A percentile compares a stretch with the other conserved stretches of the same genome.
phyloP scores from a whole-genome alignment of 805 yeast species.

The Candida sphagnicola region DNA sequence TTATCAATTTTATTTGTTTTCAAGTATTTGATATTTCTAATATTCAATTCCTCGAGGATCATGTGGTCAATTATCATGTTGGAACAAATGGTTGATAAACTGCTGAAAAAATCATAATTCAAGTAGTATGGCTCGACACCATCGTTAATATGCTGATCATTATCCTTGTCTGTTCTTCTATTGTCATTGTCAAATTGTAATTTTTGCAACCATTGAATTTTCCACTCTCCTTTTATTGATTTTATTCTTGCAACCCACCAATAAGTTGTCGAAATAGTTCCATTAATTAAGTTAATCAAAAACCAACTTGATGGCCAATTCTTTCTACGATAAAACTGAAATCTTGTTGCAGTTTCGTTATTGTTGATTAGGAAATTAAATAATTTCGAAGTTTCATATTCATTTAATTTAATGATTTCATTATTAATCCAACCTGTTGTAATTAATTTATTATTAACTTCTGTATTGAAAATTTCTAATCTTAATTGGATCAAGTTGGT shows the following conservation, averaged over 20 bases:
- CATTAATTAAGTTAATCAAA: constrained; percentile 37
- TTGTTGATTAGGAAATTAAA: constrained; percentile 24
- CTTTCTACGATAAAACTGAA: constrained; percentile 43
- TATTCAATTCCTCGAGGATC: constrained; percentile 47
- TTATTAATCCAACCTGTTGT: constrained; percentile 71
- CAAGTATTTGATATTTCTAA: constrained; percentile 35
- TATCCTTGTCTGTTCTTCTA: neutral
- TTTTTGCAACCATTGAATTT: constrained; percentile 46
- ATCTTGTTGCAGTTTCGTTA: constrained; percentile 3
- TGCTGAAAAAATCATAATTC: constrained; percentile 31
- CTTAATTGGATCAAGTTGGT: constrained; percentile 42
- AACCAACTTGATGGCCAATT: constrained; percentile 61
- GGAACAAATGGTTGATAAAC: constrained; percentile 41
- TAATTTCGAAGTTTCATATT: constrained; percentile 43
- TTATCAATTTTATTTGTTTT: constrained; percentile 13
- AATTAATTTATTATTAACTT: constrained; percentile 51
- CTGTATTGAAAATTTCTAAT: constrained; percentile 45
- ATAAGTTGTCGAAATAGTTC: constrained; percentile 31
- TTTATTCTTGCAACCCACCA: constrained; percentile 55
- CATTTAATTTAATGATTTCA: constrained; percentile 47
- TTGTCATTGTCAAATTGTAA: constrained; percentile 11
- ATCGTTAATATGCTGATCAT: neutral
- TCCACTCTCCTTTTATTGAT: constrained; percentile 52
- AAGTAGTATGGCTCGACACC: constrained; percentile 5
- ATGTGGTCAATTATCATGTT: constrained; percentile 48